Base-by-base conservation (phyloP, 2,329 filamentous ascomycete species). In the Bipolaris sorokiniana region DNA sequence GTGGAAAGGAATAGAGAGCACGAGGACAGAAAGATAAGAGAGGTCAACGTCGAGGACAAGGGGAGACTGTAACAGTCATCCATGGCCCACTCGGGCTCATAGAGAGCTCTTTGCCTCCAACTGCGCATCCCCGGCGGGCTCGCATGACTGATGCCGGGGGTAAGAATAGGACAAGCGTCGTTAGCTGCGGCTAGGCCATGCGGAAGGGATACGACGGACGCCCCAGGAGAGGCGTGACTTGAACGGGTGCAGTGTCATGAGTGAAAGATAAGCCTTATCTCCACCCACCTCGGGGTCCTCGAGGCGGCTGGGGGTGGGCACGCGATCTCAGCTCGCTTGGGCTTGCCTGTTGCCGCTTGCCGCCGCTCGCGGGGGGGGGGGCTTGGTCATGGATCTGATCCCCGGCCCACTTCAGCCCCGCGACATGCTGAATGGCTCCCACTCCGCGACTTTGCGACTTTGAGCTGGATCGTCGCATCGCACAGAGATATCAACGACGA, bases 331-430 rank as follows among this genome's bases (percentile, higher is more conserved):
- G 13, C 34, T 46, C 49, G 53, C 48, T 41, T 37, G 33, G 26
- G n/a, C 42, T 18, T 46, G 42, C 26, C 49, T 41, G 36, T 41
- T 47, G 28, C 56, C 52, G 20, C 46, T 40, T 62, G 51, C 63
- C 63, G 65, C 64, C 65, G 62, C 56, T 70, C 63, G 58, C 61
- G 65, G 42, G 26, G n/a, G 58, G 59, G 65, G 42, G 7, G 62
- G 41, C 64, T 68, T 68, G 63, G 60, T 62, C 11, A 20, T 51
- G 47, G 16, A 46, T 49, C 42, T 57, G 41, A 60, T 54, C 23
- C 36, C 28, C 22, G 33, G 20, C 46, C 26, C 20, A 26, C 44
- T 23, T 28, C 45, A 34, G 16, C 36, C 51, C 33, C 45, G 48
- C 34, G 9, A 10, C 20, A 10, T 33, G 11, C 56, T 48, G 40